These are phyloP conservation scores for Haberlea rhodopensis DNA, from an alignment of 257 asterid genomes.

Conservation along the genomic window DNA sequence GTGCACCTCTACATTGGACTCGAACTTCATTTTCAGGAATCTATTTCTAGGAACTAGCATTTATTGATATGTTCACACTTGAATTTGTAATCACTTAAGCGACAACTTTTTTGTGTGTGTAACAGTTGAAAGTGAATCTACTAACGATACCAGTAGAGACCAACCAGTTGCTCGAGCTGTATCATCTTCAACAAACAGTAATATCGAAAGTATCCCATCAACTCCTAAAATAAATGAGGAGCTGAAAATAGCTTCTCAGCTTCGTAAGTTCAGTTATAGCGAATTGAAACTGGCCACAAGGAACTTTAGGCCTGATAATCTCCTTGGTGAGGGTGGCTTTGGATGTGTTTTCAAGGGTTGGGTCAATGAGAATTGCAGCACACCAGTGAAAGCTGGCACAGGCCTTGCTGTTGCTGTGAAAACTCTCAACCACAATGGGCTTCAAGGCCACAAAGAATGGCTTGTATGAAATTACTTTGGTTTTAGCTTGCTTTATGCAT, in stretches of 20 bases:
- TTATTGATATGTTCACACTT: not conserved
- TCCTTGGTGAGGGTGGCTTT: constrained; percentile 90
- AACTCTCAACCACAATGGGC: constrained; percentile 76
- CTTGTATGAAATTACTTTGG: constrained; percentile 41
- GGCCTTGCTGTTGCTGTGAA: constrained; percentile 86
- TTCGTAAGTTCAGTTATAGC: constrained; percentile 58
- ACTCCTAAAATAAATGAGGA: constrained; percentile 60
- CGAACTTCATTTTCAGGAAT: not conserved
- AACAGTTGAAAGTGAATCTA: constrained; percentile 67
- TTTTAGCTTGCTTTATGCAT: constrained; percentile 1
- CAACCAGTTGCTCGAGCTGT: constrained; percentile 55
- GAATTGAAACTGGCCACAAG: constrained; percentile 72
- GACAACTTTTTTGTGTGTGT: constrained; percentile 12
- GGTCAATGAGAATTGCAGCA: constrained; percentile 61
- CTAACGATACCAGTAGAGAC: constrained; percentile 48
- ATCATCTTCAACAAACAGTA: constrained; percentile 67
- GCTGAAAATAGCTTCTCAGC: constrained; percentile 75
- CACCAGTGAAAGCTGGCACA: constrained; percentile 71
- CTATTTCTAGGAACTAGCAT: not conserved
- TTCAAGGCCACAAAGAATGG: constrained; percentile 97
- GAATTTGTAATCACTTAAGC: not conserved
- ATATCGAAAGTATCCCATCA: constrained; percentile 55
- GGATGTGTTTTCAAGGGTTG: constrained; percentile 93
- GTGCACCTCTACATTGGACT: not conserved
- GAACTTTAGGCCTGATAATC: constrained; percentile 66